phyloP scores from a whole-genome alignment of 2,329 filamentous ascomycete species.

The Juglanconis juglandina region DNA sequence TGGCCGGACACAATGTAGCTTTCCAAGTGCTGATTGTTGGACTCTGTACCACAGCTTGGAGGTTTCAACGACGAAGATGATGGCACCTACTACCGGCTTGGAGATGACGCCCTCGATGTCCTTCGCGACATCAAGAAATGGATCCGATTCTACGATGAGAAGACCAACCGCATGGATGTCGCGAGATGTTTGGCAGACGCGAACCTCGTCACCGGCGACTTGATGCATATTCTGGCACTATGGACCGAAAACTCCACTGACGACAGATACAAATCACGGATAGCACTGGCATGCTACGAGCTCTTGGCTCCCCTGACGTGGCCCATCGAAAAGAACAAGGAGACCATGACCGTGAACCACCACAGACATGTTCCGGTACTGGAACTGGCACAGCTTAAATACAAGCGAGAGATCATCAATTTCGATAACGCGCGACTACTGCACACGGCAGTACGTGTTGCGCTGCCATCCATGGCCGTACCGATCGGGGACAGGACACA shows the following conservation, averaged over 20 bases:
- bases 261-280: conserved; percentile 71
- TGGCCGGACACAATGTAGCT: neutral
- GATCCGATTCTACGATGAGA: conserved; percentile 92
- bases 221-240: conserved; percentile 81
- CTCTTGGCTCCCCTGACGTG: conserved; percentile 89
- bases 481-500: conserved; percentile 70
- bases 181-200: conserved; percentile 88
- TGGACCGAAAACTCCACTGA: conserved; percentile 73
- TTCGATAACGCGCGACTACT: conserved; percentile 75
- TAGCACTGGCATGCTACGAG: conserved; percentile 84
- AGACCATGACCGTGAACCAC: conserved; percentile 87
- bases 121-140: conserved; percentile 92
- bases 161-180: conserved; percentile 90
- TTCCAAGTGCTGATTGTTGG: conserved; percentile 18
- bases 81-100: conserved; percentile 73
- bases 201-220: conserved; percentile 84
- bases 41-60: conserved; percentile 62
- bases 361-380: conserved; percentile 88
- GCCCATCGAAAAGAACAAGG: conserved; percentile 77
- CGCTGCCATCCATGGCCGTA: conserved; percentile 80
- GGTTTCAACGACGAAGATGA: conserved; percentile 76
- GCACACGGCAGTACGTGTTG: conserved; percentile 75
- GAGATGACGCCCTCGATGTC: conserved; percentile 88
- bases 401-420: conserved; percentile 86
- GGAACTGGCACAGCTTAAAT: conserved; percentile 79